Conservation (phyloP, 148 eudicot genomes). For the Heliosperma pusillum region DNA sequence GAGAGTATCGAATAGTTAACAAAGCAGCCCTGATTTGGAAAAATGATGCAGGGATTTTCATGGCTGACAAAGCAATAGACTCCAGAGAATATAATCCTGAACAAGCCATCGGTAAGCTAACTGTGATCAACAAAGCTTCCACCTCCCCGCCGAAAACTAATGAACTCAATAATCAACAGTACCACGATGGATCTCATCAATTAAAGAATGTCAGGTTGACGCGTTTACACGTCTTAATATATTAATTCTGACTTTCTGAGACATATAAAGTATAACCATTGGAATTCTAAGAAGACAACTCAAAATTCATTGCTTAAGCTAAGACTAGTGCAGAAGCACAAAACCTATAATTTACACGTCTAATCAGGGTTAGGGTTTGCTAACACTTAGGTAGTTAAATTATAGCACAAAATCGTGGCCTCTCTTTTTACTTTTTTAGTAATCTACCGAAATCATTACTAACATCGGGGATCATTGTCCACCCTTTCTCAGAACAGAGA, state of each 20-base stretch:
- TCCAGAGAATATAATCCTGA: not conserved
- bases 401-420: not conserved
- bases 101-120: not conserved
- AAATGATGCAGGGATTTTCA: not conserved
- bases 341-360: not conserved
- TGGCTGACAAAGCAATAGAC: slow-evolving; percentile 7
- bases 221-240: not conserved
- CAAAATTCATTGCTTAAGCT: not conserved
- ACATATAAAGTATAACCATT: not conserved
- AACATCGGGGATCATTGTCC: not conserved
- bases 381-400: not conserved
- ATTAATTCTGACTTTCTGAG: not conserved
- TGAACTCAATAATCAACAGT: too few species aligned
- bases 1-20: not conserved
- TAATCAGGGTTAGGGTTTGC: not conserved
- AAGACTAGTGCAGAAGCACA: not conserved
- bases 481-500: not conserved
- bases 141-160: too few species aligned
- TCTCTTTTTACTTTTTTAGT: not conserved
- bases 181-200: not conserved
- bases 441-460: not conserved
- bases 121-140: not conserved
- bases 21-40: not conserved
- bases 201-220: not conserved
- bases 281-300: not conserved